Base-by-base conservation (phyloP, 192 early-diverging fungal species). In the Gonapodya sp. region DNA sequence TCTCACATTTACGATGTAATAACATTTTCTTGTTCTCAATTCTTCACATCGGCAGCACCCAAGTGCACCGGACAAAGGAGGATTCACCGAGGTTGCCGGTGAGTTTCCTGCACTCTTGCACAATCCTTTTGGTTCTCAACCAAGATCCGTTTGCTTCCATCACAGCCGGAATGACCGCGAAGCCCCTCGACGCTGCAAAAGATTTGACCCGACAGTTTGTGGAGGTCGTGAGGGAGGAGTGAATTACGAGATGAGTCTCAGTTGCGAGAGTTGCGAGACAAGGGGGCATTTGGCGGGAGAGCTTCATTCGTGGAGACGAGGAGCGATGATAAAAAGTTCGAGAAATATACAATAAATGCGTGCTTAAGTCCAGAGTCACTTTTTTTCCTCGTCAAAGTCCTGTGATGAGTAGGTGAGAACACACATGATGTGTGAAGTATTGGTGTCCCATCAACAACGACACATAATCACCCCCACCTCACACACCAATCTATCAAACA, bases 171-270 rank as follows among this genome's bases (percentile, higher is more conserved):
- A 64, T 64, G 46, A 8, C 24, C 46, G 46, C 46, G 24, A 64
- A 64, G 24, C 46, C 46, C 8, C 24, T 64, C 46, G 46, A 64
- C 24, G 46, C 46, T 24, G 46, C 24, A 8, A 64, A 64, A 24
- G 24, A 64, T 24, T 8, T 24, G 46, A 64, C 46, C 8, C 8
- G 46, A 24, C 8, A 64, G 46, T 64, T 64, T 64, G 46, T 64
- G 46, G 46, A 64, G 46, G 46, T 64, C 24, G 46, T 64, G 46
- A 64, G 46, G 46, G 46, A 64, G 46, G 46, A 64, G 46, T 64
- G 46, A 64, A 64, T 8, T 8, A 24, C 46, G 46, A 64, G 46
- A n/a, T n/a, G n/a, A n/a, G n/a, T n/a, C n/a, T n/a, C n/a, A n/a
- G n/a, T n/a, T n/a, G n/a, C n/a, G n/a, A n/a, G n/a, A n/a, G n/a